A percentile compares a stretch with the other conserved stretches of the same genome.
phyloP scores from a whole-genome alignment of 306 rosid species.

The Cicer arietinum region DNA sequence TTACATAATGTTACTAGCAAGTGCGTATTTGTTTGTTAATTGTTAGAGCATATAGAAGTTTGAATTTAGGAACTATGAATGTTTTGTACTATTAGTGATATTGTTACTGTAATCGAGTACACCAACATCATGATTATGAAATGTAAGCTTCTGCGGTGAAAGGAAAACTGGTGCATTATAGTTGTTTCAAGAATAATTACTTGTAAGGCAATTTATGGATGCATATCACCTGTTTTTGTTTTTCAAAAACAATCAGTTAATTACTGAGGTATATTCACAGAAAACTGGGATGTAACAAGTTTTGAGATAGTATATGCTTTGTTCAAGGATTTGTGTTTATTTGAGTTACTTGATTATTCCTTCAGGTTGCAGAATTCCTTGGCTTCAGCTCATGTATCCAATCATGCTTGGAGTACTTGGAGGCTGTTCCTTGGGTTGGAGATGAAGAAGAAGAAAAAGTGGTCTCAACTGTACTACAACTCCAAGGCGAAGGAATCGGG shows the following conservation, averaged over 20 bases:
- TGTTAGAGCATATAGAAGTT: not conserved
- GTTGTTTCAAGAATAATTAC: conserved; percentile 35
- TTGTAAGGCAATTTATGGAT: not conserved
- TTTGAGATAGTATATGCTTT: conserved; percentile 15
- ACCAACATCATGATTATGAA: conserved; percentile 8
- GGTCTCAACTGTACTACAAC: conserved; percentile 73
- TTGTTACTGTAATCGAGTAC: not conserved
- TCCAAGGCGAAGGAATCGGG: conserved; percentile 82
- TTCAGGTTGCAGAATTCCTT: conserved; percentile 83
- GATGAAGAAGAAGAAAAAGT: conserved; percentile 97
- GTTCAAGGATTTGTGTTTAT: not conserved
- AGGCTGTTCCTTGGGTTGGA: conserved; percentile 98
- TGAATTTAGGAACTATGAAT: conserved; percentile 2
- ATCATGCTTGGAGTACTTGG: conserved; percentile 89
- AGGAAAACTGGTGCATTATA: conserved; percentile 13
- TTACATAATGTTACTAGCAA: conserved; percentile 17
- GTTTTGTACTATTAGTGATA: not conserved
- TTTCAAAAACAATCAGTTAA: not conserved
- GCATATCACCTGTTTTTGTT: not conserved
- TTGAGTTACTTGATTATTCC: conserved; percentile 20
- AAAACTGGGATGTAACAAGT: not conserved
- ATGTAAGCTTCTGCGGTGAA: conserved; percentile 8
- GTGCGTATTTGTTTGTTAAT: conserved; percentile 12
- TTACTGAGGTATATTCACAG: not conserved
- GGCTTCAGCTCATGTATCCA: conserved; percentile 82